Percentiles rank a stretch among this genome's conserved stretches.
These are phyloP conservation scores for Beauveria varroae DNA, from an alignment of 2,329 filamentous ascomycete species.

Conservation along the genomic window DNA sequence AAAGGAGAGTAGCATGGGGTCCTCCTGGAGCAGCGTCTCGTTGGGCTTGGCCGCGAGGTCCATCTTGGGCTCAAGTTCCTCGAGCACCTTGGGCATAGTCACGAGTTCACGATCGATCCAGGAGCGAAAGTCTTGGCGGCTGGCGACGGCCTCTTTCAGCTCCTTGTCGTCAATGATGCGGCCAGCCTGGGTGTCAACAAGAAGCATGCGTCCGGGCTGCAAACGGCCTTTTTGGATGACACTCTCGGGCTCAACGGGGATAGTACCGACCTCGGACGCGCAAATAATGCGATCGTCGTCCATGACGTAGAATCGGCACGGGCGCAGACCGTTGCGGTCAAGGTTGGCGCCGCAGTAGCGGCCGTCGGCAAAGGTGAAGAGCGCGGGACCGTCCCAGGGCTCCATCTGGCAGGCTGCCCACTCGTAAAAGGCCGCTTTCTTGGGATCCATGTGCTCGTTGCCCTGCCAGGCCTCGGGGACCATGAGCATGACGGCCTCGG, in stretches of 20 bases:
- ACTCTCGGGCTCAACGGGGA: slow-evolving; percentile 80
- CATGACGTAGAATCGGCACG: slow-evolving; percentile 94
- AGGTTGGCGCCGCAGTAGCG: slow-evolving; percentile 96
- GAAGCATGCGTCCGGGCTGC: slow-evolving; percentile 90
- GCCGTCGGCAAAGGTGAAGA: slow-evolving; percentile 95
- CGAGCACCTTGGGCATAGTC: slow-evolving; percentile 67
- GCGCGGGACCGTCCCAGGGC: slow-evolving; percentile 92
- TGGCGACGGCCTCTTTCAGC: slow-evolving; percentile 82
- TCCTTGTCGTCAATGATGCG: slow-evolving; percentile 93
- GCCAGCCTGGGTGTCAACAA: slow-evolving; percentile 83
- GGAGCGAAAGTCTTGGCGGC: slow-evolving; percentile 75
- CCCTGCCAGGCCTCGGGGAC: slow-evolving; percentile 97
- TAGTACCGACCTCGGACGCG: slow-evolving; percentile 92
- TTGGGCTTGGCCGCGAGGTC: slow-evolving; percentile 64
- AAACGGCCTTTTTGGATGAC: slow-evolving; percentile 90
- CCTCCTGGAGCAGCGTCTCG: slow-evolving; percentile 67
- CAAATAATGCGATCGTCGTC: slow-evolving; percentile 97
- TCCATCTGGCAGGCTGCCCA: slow-evolving; percentile 99
- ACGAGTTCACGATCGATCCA: slow-evolving; percentile 86
- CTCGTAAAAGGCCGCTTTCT: slow-evolving; percentile 96
- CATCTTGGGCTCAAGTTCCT: slow-evolving; percentile 50
- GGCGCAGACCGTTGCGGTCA: slow-evolving; percentile 88
- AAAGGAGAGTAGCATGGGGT: slow-evolving; percentile 76
- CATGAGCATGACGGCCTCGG: slow-evolving; percentile 98
- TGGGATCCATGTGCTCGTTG: slow-evolving; percentile 83